Percentiles rank a stretch among this genome's conserved stretches.
Evolutionary conservation across 2,329 filamentous ascomycete species (phyloP).

Genomic region (Blumeriella jaapii): DNA sequence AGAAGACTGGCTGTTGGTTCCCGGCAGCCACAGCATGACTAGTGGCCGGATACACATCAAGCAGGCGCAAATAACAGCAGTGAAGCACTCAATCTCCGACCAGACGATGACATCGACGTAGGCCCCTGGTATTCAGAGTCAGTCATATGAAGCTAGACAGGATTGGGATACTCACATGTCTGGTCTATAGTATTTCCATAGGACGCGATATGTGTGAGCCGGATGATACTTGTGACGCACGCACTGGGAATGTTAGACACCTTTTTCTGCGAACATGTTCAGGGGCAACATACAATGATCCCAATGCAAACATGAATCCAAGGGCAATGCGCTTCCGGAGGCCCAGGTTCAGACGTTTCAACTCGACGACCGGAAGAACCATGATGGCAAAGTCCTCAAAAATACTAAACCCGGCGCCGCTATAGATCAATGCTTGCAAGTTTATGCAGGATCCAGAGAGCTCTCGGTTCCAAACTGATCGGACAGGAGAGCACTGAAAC

Average conservation of each 20-base stretch:
- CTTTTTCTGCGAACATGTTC: neutral
- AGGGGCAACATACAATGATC: slow-evolving; percentile 44
- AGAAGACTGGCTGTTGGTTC: slow-evolving; percentile 2
- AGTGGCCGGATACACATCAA: slow-evolving; percentile 33
- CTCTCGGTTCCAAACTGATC: slow-evolving; percentile 12
- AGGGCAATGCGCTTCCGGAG: slow-evolving; percentile 55
- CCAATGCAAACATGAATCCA: slow-evolving; percentile 54
- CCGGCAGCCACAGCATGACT: slow-evolving; percentile 8
- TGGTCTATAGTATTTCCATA: slow-evolving; percentile 14
- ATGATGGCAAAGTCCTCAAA: slow-evolving; percentile 56
- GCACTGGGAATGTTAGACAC: slow-evolving; percentile 28
- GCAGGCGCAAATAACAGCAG: slow-evolving; percentile 34
- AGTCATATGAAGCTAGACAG: neutral
- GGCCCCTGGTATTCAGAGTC: slow-evolving; percentile 13
- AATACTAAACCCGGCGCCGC: slow-evolving; percentile 56
- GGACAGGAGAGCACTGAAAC: slow-evolving; percentile 18
- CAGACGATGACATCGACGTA: slow-evolving; percentile 27
- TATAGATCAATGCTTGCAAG: slow-evolving; percentile 52
- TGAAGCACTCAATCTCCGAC: slow-evolving; percentile 26
- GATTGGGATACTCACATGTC: slow-evolving; percentile 13
- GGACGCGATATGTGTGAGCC: slow-evolving; percentile 48
- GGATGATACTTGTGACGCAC: slow-evolving; percentile 42
- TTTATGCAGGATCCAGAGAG: slow-evolving; percentile 38
- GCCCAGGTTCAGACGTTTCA: slow-evolving; percentile 50
- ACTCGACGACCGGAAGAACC: slow-evolving; percentile 52